A percentile compares a stretch with the other conserved stretches of the same genome.
phyloP scores from a whole-genome alignment of 2,329 filamentous ascomycete genomes.

The Colletotrichum sansevieriae region DNA sequence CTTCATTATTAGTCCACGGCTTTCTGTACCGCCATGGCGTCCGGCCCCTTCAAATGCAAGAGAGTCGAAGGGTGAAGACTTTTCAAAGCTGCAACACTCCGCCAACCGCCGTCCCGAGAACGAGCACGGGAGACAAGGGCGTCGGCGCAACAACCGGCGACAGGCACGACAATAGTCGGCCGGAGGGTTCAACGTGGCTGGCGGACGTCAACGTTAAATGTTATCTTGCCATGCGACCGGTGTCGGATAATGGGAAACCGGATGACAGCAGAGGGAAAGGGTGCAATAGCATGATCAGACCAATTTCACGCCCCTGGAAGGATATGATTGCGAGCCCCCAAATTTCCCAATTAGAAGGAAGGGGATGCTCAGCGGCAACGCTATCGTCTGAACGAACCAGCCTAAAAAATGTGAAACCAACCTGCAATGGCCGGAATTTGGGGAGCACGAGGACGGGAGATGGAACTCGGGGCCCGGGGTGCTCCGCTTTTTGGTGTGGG shows the following conservation, averaged over 20 bases:
- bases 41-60: neutral
- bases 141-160: conserved; percentile 19
- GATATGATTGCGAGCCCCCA: conserved; percentile 13
- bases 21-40: conserved; percentile 11
- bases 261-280: neutral
- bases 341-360: conserved; percentile 36
- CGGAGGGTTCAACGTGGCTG: conserved; percentile 10
- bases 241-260: neutral
- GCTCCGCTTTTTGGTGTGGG: conserved; percentile 13
- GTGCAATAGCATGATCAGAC: conserved; percentile 1
- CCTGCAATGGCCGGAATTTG: conserved; percentile 22
- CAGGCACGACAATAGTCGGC: neutral
- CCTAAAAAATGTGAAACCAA: conserved; percentile 22
- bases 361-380: conserved; percentile 29
- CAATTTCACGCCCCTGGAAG: conserved; percentile 1
- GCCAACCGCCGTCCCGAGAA: conserved; percentile 13
- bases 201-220: conserved; percentile 17
- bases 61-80: neutral
- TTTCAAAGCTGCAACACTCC: conserved; percentile 1
- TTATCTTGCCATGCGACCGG: conserved; percentile 26
- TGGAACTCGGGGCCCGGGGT: conserved; percentile 4
- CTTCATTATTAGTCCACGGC: conserved; percentile 32
- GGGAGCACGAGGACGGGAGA: conserved; percentile 11
- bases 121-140: conserved; percentile 13
- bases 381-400: conserved; percentile 26